A percentile compares a stretch with the other conserved stretches of the same genome.
Conservation (phyloP, 371 early-diverging fungal species). For the Syncephalis plumigaleata region DNA sequence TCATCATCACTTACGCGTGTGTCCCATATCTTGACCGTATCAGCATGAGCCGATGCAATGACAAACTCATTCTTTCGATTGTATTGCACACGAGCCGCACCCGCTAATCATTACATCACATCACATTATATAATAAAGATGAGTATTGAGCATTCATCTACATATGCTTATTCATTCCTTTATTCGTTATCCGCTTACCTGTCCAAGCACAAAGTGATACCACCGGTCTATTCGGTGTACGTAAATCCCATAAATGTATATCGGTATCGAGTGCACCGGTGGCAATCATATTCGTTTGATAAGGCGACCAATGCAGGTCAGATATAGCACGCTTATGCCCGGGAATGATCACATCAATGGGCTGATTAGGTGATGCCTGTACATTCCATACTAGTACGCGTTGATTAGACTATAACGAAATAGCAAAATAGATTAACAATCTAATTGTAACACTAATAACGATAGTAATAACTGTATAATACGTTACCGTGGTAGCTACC, state of each 20-base stretch:
- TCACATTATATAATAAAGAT: neutral
- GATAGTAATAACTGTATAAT: neutral
- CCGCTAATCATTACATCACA: constrained; percentile 22
- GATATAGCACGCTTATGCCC: constrained; percentile 67
- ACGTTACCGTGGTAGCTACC: constrained; percentile 77
- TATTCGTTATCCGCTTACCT: constrained; percentile 18
- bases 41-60: constrained; percentile 71
- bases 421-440: neutral
- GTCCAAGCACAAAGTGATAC: constrained; percentile 71
- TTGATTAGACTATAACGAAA: constrained; percentile 50
- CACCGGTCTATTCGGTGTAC: constrained; percentile 38
- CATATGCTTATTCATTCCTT: no score
- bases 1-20: constrained; percentile 27
- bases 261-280: constrained; percentile 74
- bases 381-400: constrained; percentile 64
- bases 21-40: constrained; percentile 74
- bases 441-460: neutral
- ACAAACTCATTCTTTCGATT: constrained; percentile 55
- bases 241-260: constrained; percentile 78
- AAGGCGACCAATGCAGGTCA: constrained; percentile 73
- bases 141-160: neutral
- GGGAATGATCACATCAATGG: constrained; percentile 50
- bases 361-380: constrained; percentile 24
- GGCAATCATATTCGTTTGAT: constrained; percentile 55
- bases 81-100: constrained; percentile 77